These are phyloP conservation scores for Edaphochlamys debaryana DNA, from an alignment of 139 green algal genomes.

Conservation along the genomic window DNA sequence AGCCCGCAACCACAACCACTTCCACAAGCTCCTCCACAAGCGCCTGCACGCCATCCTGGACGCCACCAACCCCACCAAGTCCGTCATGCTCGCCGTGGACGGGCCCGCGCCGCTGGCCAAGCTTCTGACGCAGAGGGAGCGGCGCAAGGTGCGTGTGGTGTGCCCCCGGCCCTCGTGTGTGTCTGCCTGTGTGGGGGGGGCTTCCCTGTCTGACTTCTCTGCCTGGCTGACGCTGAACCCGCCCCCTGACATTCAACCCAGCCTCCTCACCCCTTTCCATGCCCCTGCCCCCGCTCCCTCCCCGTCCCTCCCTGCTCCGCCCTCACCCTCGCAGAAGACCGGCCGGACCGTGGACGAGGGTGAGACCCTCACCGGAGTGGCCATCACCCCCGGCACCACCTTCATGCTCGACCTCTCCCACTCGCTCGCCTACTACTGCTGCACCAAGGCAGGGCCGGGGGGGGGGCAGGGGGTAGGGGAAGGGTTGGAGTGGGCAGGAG, in stretches of 20 bases:
- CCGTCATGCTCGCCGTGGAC: constrained; percentile 83
- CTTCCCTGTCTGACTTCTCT: too few species aligned
- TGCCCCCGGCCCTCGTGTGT: background rate
- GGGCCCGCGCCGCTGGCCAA: constrained; percentile 88
- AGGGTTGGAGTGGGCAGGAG: too few species aligned
- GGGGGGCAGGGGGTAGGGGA: background rate
- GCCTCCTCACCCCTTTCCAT: too few species aligned
- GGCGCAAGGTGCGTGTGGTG: constrained; percentile 60
- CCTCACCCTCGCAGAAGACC: background rate
- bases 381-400: constrained; percentile 79
- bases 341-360: constrained; percentile 4
- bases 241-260: too few species aligned
- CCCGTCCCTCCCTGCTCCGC: background rate
- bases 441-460: constrained; percentile 2
- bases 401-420: constrained; percentile 84
- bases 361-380: constrained; percentile 48
- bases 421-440: constrained; percentile 67
- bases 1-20: constrained; percentile 64
- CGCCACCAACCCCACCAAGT: constrained; percentile 60
- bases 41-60: constrained; percentile 74
- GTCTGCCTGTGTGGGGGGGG: background rate
- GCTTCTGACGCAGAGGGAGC: constrained; percentile 82
- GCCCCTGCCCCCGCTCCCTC: background rate
- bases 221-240: too few species aligned
- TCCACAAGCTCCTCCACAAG: constrained; percentile 71